A percentile compares a stretch with the other conserved stretches of the same genome.
These are phyloP conservation scores for Aspergillus texensis DNA, from an alignment of 2,329 filamentous ascomycete species.

Conservation along the genomic window DNA sequence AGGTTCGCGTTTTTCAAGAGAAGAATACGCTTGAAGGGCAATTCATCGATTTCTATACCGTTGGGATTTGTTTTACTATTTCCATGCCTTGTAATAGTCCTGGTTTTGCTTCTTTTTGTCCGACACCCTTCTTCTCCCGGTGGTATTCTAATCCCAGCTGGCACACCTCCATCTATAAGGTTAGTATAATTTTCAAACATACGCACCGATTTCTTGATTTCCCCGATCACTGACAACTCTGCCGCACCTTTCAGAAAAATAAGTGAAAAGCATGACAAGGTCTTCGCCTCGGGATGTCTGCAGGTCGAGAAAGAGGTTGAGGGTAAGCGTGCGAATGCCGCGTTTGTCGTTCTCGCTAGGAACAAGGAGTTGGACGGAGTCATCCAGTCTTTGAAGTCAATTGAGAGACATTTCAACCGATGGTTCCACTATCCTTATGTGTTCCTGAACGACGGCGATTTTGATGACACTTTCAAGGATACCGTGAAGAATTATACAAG, in stretches of 20 bases:
- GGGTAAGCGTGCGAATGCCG: conserved; percentile 84
- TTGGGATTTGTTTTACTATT: conserved; percentile 91
- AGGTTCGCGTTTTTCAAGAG: conserved; percentile 79
- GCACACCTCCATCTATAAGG: conserved; percentile 87
- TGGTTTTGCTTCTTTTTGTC: conserved; percentile 88
- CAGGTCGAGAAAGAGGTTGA: conserved; percentile 67
- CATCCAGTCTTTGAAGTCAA: conserved; percentile 94
- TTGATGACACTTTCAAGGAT: conserved; percentile 92
- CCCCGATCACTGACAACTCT: conserved; percentile 20
- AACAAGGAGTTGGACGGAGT: conserved; percentile 97
- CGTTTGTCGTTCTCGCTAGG: conserved; percentile 90
- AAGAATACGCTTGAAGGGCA: conserved; percentile 84
- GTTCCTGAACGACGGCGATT: conserved; percentile 96
- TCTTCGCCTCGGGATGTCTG: conserved; percentile 88
- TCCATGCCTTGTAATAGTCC: conserved; percentile 84
- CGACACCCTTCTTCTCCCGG: conserved; percentile 82
- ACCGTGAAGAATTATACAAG: conserved; percentile 90
- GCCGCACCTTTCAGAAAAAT: conserved; percentile 69
- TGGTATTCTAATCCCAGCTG: conserved; percentile 82
- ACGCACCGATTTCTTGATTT: too few species aligned
- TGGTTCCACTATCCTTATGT: conserved; percentile 99
- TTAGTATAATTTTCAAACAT: conserved; percentile 48
- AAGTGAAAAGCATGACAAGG: conserved; percentile 94
- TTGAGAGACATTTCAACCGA: conserved; percentile 97
- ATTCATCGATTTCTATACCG: conserved; percentile 89